A percentile compares a stretch with the other conserved stretches of the same genome.
phyloP scores from a whole-genome alignment of 2,329 filamentous ascomycete genomes.

The Fusarium sp. region DNA sequence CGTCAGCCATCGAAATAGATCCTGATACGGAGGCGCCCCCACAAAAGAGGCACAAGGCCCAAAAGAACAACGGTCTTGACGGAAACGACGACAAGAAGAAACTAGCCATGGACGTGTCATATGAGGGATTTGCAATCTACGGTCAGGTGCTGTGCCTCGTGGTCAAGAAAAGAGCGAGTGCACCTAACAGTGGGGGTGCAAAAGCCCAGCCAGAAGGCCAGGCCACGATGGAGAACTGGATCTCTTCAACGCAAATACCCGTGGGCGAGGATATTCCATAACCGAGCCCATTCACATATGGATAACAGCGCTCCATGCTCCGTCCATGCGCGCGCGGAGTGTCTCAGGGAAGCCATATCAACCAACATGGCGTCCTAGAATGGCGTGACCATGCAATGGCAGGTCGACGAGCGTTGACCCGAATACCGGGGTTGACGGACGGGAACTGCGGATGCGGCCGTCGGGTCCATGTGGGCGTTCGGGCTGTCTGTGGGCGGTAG shows the following conservation, averaged over 20 bases:
- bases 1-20: constrained; percentile 55
- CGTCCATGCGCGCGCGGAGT: constrained; percentile 4
- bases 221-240: constrained; percentile 87
- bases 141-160: constrained; percentile 92
- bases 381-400: constrained; percentile 32
- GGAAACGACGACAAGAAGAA: constrained; percentile 87
- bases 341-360: constrained; percentile 30
- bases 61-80: constrained; percentile 49
- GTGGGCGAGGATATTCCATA: constrained; percentile 54
- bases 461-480: constrained; percentile 29
- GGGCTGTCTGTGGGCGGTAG: constrained; percentile 11
- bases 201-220: constrained; percentile 63
- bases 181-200: constrained; percentile 48
- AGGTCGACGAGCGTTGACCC: constrained; percentile 25
- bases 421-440: constrained; percentile 30
- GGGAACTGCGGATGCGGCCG: constrained; percentile 44
- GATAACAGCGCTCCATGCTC: not conserved
- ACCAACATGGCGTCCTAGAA: constrained; percentile 16
- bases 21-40: constrained; percentile 59
- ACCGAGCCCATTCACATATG: constrained; percentile 13
- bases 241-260: constrained; percentile 79
- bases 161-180: constrained; percentile 74
- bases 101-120: constrained; percentile 84
- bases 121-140: constrained; percentile 97
- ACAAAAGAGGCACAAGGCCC: constrained; percentile 60